A percentile compares a stretch with the other conserved stretches of the same genome.
These are phyloP conservation scores for Acanthamoeba lenticulata DNA, from an alignment of 208 protist genomes.

Conservation along the genomic window DNA sequence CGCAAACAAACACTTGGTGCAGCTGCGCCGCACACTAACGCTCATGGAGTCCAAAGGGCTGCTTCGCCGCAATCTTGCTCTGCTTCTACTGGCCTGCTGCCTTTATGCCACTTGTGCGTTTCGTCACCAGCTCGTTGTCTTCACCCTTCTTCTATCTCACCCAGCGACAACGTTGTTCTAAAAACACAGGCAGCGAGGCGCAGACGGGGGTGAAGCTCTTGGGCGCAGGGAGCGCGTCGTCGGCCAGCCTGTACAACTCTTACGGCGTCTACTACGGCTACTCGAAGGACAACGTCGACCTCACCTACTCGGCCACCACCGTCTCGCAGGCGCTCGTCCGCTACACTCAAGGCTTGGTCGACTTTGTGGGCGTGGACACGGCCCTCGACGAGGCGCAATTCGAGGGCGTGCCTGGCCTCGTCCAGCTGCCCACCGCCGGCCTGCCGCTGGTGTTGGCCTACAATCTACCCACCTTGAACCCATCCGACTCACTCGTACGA, in stretches of 20 bases:
- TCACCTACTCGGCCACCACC: not conserved
- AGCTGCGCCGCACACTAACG: not conserved
- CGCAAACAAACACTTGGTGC: not conserved
- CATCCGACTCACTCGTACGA: not conserved
- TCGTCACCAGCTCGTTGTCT: too few species aligned
- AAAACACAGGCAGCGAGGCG: too few species aligned
- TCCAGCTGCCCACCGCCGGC: not conserved
- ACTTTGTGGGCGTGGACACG: slow-evolving; percentile 2
- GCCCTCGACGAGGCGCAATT: not conserved
- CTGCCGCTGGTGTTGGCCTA: not conserved
- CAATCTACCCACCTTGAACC: not conserved
- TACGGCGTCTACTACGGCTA: not conserved
- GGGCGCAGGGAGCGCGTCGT: not conserved
- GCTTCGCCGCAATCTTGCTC: not conserved
- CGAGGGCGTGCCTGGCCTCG: not conserved
- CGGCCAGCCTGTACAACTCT: not conserved
- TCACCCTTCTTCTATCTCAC: not conserved
- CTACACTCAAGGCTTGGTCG: not conserved
- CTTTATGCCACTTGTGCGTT: not conserved
- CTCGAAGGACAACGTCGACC: slow-evolving; percentile 8
- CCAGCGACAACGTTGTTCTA: too few species aligned
- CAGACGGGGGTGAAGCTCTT: not conserved
- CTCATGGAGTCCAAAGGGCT: not conserved
- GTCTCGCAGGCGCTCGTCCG: not conserved
- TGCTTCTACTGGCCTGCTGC: not conserved